These are phyloP conservation scores for Colletotrichum ledebouriae DNA, from an alignment of 2,329 filamentous ascomycete species.

Conservation along the genomic window DNA sequence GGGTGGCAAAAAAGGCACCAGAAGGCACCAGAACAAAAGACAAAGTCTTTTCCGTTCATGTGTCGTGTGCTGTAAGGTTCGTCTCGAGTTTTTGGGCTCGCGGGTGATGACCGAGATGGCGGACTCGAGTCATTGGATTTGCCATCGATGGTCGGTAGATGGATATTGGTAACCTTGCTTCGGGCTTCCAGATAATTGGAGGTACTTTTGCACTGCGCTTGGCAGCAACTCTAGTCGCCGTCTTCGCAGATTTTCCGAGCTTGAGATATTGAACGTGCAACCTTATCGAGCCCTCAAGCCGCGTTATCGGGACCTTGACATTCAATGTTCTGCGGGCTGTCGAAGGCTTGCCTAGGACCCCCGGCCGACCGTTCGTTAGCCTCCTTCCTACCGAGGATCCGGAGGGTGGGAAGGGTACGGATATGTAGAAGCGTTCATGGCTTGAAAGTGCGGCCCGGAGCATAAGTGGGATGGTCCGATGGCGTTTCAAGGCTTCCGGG, in stretches of 20 bases:
- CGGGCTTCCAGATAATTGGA: not conserved
- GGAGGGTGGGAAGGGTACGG: slow-evolving; percentile 8
- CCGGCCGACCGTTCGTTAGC: slow-evolving; percentile 17
- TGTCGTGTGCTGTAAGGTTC: slow-evolving; percentile 30
- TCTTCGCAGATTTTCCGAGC: not conserved
- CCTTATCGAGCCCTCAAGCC: too few species aligned
- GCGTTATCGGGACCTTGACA: too few species aligned
- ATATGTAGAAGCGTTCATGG: slow-evolving; percentile 16
- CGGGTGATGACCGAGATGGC: slow-evolving; percentile 2
- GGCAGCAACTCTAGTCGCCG: not conserved
- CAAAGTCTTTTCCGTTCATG: not conserved
- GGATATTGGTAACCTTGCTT: slow-evolving; percentile 5
- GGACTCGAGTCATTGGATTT: slow-evolving; percentile 28
- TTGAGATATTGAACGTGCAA: too few species aligned
- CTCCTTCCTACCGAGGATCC: slow-evolving; percentile 19
- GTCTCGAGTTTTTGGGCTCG: slow-evolving; percentile 21
- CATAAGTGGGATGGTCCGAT: slow-evolving; percentile 33
- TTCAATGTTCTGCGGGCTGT: too few species aligned
- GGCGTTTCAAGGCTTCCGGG: slow-evolving; percentile 32
- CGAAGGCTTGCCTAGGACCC: slow-evolving; percentile 22
- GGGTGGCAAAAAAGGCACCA: too few species aligned
- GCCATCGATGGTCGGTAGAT: slow-evolving; percentile 17
- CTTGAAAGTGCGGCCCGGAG: slow-evolving; percentile 29
- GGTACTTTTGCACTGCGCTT: not conserved
- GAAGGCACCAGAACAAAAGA: too few species aligned